Percentiles rank a stretch among this genome's conserved stretches.
These are phyloP conservation scores for Hypericum androsaemum DNA, from an alignment of 345 rosid genomes.

Conservation along the genomic window DNA sequence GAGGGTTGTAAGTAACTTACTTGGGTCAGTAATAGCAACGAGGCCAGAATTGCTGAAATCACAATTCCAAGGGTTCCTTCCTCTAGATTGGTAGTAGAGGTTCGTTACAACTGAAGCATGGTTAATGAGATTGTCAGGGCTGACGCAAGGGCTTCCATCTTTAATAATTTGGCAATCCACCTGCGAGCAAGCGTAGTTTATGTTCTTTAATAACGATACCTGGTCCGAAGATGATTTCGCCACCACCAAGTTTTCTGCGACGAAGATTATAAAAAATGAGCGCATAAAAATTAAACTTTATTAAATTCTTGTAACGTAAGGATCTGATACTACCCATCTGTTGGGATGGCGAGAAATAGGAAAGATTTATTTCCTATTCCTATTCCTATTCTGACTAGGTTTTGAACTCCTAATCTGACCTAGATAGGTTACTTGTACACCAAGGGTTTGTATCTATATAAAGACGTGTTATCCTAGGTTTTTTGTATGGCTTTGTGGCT, in stretches of 20 bases:
- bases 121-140: conserved; percentile 41
- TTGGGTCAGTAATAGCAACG: conserved; percentile 46
- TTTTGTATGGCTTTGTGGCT: too few relatives aligned
- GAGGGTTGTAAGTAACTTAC: conserved; percentile 17
- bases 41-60: conserved; percentile 56
- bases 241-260: conserved; percentile 58
- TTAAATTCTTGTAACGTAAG: too few relatives aligned
- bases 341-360: too few relatives aligned
- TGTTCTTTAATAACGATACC: conserved; percentile 34
- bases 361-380: too few relatives aligned
- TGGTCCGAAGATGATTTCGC: conserved; percentile 63
- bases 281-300: too few relatives aligned
- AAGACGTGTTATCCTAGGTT: too few relatives aligned
- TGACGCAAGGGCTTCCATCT: conserved; percentile 39
- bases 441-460: too few relatives aligned
- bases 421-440: too few relatives aligned
- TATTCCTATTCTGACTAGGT: too few relatives aligned
- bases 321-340: too few relatives aligned
- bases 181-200: conserved; percentile 51
- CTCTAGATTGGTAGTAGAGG: conserved; percentile 56
- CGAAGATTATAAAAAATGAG: too few relatives aligned
- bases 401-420: too few relatives aligned
- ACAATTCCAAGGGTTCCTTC: conserved; percentile 57
- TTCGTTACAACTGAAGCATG: conserved; percentile 68
- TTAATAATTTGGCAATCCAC: conserved; percentile 41